A percentile compares a stretch with the other conserved stretches of the same genome.
Evolutionary conservation across 768 basidiomycete genomes (phyloP).

Genomic region (Podaxis sp.): DNA sequence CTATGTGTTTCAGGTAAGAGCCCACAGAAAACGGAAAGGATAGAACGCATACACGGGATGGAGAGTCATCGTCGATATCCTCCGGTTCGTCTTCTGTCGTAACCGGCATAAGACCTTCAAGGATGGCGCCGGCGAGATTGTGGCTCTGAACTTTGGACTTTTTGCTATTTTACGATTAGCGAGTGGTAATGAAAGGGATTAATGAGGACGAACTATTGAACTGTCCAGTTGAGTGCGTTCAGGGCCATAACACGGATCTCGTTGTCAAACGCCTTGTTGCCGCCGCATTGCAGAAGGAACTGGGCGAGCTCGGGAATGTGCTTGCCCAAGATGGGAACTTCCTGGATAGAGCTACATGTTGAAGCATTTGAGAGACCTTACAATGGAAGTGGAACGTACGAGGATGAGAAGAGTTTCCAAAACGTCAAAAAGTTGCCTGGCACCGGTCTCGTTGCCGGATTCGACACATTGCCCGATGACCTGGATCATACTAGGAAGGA

Average conservation of each 20-base stretch:
- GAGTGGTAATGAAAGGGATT: not conserved
- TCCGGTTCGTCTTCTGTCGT: constrained; percentile 92
- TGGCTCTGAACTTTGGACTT: constrained; percentile 91
- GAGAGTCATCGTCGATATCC: constrained; percentile 90
- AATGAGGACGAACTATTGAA: constrained; percentile 73
- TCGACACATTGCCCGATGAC: constrained; percentile 87
- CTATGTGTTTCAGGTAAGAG: constrained; percentile 32
- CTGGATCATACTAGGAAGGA: constrained; percentile 85
- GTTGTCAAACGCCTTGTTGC: constrained; percentile 68
- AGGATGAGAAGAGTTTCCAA: constrained; percentile 94
- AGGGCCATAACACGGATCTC: constrained; percentile 88
- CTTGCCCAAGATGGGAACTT: constrained; percentile 89
- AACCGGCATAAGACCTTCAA: constrained; percentile 91
- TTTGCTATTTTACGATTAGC: constrained; percentile 57
- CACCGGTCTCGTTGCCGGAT: constrained; percentile 72
- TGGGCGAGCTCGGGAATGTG: constrained; percentile 84
- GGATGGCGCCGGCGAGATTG: constrained; percentile 78
- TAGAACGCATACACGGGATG: constrained; percentile 67
- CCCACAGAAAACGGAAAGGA: not conserved
- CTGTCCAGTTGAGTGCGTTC: constrained; percentile 94
- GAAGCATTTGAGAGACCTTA: not conserved
- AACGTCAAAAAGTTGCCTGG: constrained; percentile 91
- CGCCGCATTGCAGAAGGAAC: constrained; percentile 85
- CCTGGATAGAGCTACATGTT: constrained; percentile 43
- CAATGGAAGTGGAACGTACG: constrained; percentile 37